Percentiles rank a stretch among this genome's conserved stretches.
phyloP scores from a whole-genome alignment of 1,284 basidiomycete species.

The Tausonia pullulans region DNA sequence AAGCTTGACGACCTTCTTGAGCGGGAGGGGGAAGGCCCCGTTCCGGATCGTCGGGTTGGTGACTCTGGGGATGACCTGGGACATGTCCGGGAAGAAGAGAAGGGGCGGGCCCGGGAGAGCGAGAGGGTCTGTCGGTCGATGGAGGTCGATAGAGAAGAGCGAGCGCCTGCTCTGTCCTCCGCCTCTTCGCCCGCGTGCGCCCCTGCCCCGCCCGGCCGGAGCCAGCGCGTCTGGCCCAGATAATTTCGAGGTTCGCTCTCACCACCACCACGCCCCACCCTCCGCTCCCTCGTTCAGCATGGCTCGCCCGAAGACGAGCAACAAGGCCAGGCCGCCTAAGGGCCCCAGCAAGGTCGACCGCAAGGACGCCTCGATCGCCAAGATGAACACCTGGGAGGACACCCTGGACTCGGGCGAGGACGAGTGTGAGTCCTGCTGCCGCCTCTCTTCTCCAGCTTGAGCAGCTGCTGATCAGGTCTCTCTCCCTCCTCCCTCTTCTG shows the following conservation, averaged over 20 bases:
- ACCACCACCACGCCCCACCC: not conserved
- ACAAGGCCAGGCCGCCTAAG: not conserved
- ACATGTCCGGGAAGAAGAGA: not conserved
- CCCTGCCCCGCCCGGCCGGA: not conserved
- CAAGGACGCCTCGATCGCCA: conserved; percentile 25
- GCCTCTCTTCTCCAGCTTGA: not conserved
- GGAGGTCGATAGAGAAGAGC: not conserved
- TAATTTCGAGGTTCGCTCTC: not conserved
- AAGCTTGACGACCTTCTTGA: too few relatives aligned
- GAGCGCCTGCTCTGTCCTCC: not conserved
- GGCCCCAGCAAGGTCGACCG: not conserved
- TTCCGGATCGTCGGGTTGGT: too few relatives aligned
- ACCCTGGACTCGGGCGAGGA: conserved; percentile 36
- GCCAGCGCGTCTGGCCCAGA: not conserved
- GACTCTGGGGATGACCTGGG: too few relatives aligned
- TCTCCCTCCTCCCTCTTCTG: not conserved
- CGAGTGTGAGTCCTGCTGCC: conserved; percentile 29
- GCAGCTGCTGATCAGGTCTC: not conserved
- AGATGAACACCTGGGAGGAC: conserved; percentile 34
- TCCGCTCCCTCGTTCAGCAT: not conserved
- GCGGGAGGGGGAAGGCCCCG: too few relatives aligned
- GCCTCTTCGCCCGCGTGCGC: not conserved
- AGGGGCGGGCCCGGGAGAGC: not conserved
- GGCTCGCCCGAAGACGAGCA: not conserved
- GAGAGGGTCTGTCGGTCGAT: not conserved